Percentiles rank a stretch among this genome's conserved stretches.
Evolutionary conservation across 1,139 yeast genomes (phyloP).

Genomic region (Yamadazyma blattariae): DNA sequence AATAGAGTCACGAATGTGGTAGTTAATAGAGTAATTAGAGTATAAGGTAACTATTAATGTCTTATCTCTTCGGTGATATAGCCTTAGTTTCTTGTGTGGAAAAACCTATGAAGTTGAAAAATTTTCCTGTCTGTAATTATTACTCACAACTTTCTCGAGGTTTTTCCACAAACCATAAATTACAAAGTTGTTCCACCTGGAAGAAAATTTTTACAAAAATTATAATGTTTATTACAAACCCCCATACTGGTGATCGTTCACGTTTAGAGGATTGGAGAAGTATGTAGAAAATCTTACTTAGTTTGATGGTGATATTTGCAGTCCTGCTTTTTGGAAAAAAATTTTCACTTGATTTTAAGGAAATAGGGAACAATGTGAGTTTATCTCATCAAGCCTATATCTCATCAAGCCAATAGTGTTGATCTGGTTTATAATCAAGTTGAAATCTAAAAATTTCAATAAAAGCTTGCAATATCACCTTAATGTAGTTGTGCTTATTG

Average conservation of each 20-base stretch:
- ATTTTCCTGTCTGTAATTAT: slow-evolving; percentile 1
- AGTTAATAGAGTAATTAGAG: too few relatives aligned
- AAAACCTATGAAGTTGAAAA: not conserved
- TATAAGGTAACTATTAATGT: too few relatives aligned
- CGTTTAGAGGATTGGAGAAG: slow-evolving; percentile 91
- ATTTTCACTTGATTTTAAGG: too few relatives aligned
- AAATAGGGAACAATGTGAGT: too few relatives aligned
- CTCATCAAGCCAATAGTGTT: slow-evolving; percentile 1
- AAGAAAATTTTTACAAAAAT: too few relatives aligned
- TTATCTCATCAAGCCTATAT: too few relatives aligned
- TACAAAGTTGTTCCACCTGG: not conserved
- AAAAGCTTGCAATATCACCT: not conserved
- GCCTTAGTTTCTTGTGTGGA: too few relatives aligned
- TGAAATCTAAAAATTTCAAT: too few relatives aligned
- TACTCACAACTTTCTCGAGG: slow-evolving; percentile 4
- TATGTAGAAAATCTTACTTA: too few relatives aligned
- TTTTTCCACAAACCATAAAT: slow-evolving; percentile 5
- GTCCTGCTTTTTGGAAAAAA: not conserved
- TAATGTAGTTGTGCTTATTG: slow-evolving; percentile 12
- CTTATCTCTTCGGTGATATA: too few relatives aligned
- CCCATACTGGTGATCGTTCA: slow-evolving; percentile 75
- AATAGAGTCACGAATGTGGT: too few relatives aligned
- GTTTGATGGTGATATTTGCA: too few relatives aligned
- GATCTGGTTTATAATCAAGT: not conserved
- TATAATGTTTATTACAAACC: slow-evolving; percentile 89